Percentiles rank a stretch among this genome's conserved stretches.
phyloP scores from a whole-genome alignment of 805 yeast genomes.

The Metschnikowia rubicola region DNA sequence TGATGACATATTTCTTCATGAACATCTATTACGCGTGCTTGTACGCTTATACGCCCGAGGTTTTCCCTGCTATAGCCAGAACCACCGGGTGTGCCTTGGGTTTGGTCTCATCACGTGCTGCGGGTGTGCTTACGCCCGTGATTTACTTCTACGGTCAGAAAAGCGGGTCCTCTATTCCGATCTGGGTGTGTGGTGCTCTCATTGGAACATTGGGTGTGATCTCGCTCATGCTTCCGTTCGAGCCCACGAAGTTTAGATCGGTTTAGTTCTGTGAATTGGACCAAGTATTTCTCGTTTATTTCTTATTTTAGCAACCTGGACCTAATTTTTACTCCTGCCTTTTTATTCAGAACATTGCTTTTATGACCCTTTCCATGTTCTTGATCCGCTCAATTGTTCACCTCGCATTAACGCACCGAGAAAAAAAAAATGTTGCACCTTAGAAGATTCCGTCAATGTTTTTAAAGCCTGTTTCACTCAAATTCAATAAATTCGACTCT shows the following conservation, averaged over 20 bases:
- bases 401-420: too few relatives aligned
- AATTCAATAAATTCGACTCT: too few relatives aligned
- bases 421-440: too few relatives aligned
- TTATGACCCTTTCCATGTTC: too few relatives aligned
- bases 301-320: too few relatives aligned
- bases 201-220: constrained; percentile 30
- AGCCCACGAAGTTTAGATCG: constrained; percentile 30
- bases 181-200: constrained; percentile 36
- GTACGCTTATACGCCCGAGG: constrained; percentile 36
- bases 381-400: too few relatives aligned
- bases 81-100: constrained; percentile 37
- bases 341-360: too few relatives aligned
- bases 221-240: constrained; percentile 34
- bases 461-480: too few relatives aligned
- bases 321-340: too few relatives aligned
- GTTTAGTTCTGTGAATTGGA: constrained; percentile 11
- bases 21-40: constrained; percentile 28
- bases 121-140: constrained; percentile 30
- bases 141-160: constrained; percentile 28
- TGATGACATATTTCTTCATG: constrained; percentile 18
- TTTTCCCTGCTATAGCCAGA: constrained; percentile 35
- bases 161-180: constrained; percentile 24
- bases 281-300: too few relatives aligned
- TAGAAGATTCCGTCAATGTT: too few relatives aligned
- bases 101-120: constrained; percentile 29